Percentiles rank a stretch among this genome's conserved stretches.
Evolutionary conservation across 306 rosid genomes (phyloP).

Genomic region (Ochetophila trinervis): DNA sequence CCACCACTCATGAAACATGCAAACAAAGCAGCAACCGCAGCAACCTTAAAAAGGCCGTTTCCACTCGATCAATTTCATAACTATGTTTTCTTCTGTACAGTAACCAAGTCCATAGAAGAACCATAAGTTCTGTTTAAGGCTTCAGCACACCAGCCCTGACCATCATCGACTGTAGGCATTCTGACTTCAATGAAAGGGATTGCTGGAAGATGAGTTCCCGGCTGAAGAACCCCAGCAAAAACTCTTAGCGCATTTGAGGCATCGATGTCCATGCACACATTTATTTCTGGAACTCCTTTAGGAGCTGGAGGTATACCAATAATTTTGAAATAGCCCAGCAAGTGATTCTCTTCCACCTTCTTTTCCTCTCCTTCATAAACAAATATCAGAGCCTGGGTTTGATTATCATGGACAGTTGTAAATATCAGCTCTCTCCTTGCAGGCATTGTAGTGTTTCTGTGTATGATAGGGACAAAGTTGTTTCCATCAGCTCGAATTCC

Average conservation of each 20-base stretch:
- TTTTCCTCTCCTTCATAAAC: slow-evolving; percentile 77
- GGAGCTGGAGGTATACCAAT: slow-evolving; percentile 64
- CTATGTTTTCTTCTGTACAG: slow-evolving; percentile 46
- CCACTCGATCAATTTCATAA: neutral
- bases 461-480: slow-evolving; percentile 58
- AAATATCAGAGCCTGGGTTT: slow-evolving; percentile 62
- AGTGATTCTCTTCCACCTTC: slow-evolving; percentile 57
- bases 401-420: slow-evolving; percentile 70
- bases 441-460: slow-evolving; percentile 72
- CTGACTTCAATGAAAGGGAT: slow-evolving; percentile 76
- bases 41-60: no score
- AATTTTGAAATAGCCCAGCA: slow-evolving; percentile 79
- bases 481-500: slow-evolving; percentile 79
- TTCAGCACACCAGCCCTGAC: slow-evolving; percentile 87
- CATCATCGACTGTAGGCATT: slow-evolving; percentile 84
- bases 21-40: no score
- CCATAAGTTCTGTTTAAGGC: slow-evolving; percentile 61
- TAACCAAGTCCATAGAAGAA: slow-evolving; percentile 53
- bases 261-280: slow-evolving; percentile 77
- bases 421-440: slow-evolving; percentile 63
- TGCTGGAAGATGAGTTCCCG: slow-evolving; percentile 46
- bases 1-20: no score
- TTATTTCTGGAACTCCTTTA: slow-evolving; percentile 68
- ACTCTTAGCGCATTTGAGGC: slow-evolving; percentile 65
- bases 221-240: slow-evolving; percentile 55